These are phyloP conservation scores for Vitis hybrid DNA, from an alignment of 177 flowering plant species.

Conservation along the genomic window DNA sequence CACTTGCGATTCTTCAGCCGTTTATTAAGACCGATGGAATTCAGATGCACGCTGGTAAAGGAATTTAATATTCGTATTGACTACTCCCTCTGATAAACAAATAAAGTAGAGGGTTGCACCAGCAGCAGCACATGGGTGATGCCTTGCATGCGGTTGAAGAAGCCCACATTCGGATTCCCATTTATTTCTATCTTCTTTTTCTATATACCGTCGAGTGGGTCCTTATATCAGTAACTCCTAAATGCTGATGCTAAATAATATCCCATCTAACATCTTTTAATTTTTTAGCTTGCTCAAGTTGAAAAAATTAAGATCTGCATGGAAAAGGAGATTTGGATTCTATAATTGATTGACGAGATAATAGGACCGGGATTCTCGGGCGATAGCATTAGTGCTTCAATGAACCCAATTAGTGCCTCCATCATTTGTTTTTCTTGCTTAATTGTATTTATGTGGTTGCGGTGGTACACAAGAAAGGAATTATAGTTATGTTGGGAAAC, in stretches of 20 bases:
- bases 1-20: constrained; percentile 9
- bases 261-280: too few relatives aligned
- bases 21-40: constrained; percentile 16
- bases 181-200: too few relatives aligned
- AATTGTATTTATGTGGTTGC: too few relatives aligned
- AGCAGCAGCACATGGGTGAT: constrained; percentile 16
- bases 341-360: constrained; percentile 10
- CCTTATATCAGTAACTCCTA: too few relatives aligned
- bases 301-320: constrained; percentile 5
- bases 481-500: too few relatives aligned
- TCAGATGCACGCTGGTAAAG: constrained; percentile 8
- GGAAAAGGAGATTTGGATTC: constrained; percentile 7
- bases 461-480: too few relatives aligned
- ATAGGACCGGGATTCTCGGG: constrained; percentile 33
- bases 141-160: neutral
- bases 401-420: constrained; percentile 5
- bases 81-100: constrained; percentile 6
- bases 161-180: neutral
- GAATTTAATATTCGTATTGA: constrained; percentile 11
- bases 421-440: neutral
- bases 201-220: too few relatives aligned
- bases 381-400: too few relatives aligned
- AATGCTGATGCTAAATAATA: too few relatives aligned
- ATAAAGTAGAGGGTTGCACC: too few relatives aligned
- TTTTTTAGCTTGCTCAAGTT: too few relatives aligned